phyloP scores from a whole-genome alignment of 1,139 yeast genomes.

The Suhomyces wounanorum region DNA sequence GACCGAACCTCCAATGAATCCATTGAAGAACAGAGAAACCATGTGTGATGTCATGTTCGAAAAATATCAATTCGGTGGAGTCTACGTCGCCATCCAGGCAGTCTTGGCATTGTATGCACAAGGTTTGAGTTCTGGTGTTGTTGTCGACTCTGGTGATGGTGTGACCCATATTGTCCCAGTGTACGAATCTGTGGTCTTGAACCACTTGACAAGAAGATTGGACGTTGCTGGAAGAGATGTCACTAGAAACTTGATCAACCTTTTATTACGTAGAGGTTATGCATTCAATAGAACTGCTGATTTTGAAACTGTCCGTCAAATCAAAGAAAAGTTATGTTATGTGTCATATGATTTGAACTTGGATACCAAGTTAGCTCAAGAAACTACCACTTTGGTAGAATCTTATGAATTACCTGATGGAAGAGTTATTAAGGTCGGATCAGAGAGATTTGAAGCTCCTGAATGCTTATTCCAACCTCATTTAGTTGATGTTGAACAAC shows the following conservation, averaged over 20 bases:
- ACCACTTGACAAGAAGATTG: slow-evolving; percentile 86
- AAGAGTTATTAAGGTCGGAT: slow-evolving; percentile 88
- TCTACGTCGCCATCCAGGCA: slow-evolving; percentile 97
- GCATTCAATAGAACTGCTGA: slow-evolving; percentile 98
- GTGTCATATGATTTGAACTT: slow-evolving; percentile 91
- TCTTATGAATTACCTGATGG: slow-evolving; percentile 96
- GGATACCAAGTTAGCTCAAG: slow-evolving; percentile 85
- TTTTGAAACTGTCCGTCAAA: slow-evolving; percentile 96
- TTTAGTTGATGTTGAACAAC: slow-evolving; percentile 95
- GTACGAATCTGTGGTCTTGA: slow-evolving; percentile 92
- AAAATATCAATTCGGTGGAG: slow-evolving; percentile 92
- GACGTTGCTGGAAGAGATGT: slow-evolving; percentile 99
- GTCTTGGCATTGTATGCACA: slow-evolving; percentile 96
- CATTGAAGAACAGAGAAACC: slow-evolving; percentile 84
- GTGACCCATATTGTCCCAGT: slow-evolving; percentile 97
- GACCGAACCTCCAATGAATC: slow-evolving; percentile 99
- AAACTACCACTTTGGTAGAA: slow-evolving; percentile 91
- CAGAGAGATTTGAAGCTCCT: slow-evolving; percentile 97
- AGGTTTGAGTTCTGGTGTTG: slow-evolving; percentile 97
- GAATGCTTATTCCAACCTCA: slow-evolving; percentile 97
- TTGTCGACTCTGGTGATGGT: slow-evolving; percentile 89
- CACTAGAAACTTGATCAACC: slow-evolving; percentile 87
- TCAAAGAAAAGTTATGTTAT: slow-evolving; percentile 93
- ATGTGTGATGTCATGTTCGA: slow-evolving; percentile 99
- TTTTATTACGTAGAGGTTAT: slow-evolving; percentile 91